Evolutionary conservation across 2,329 filamentous ascomycete genomes (phyloP), one percentile per base, ranked within the genome.

Genomic region (Fusarium sp.): DNA sequence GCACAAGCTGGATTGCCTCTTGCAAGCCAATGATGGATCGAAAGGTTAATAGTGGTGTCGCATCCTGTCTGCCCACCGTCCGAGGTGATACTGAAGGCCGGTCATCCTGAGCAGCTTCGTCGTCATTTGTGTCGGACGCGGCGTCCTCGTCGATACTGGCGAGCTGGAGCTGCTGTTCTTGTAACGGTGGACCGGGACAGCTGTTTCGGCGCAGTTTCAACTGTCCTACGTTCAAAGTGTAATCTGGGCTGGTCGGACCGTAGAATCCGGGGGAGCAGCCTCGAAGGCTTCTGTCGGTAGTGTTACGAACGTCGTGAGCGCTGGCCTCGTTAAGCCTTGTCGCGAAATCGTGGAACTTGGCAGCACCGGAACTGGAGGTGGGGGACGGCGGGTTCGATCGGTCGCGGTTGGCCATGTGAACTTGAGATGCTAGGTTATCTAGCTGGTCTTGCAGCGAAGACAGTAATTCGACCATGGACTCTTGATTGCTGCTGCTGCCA

Each of bases 221-320:
- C 22, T 77, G 76, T 1, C 77, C 77, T 3, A 77, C 72, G 27
- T 77, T 78, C 9, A 80, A 58, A 6, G 77, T 78, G 54, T 79
- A 78, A 22, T 80, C 78, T 5, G 78, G 78, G 37, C 75, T 78
- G 5, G 78, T 79, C 10, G 78, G 77, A 0, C 77, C 78, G 27
- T 75, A 78, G 14, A 80, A 80, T 16, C 65, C 13, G 65, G 67
- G 4, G 72, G 52, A 0, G 4, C 54, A n/a, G 45, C 33, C 27
- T 31, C 37, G 45, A 27, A 27, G 45, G 24, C 14, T 31, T 7
- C 63, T 66, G 29, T 24, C 37, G 8, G 65, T 27, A 16, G 71
- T 71, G 11, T 29, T 41, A 1, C 67, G 58, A 18, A 16, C n/a
- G 13, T 57, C 20, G 22, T 31, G 13, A 13, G 52, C 13, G 31